Percentiles rank a stretch among this genome's conserved stretches.
Conservation (phyloP, 768 basidiomycete species). For the Tulasnella sp. region DNA sequence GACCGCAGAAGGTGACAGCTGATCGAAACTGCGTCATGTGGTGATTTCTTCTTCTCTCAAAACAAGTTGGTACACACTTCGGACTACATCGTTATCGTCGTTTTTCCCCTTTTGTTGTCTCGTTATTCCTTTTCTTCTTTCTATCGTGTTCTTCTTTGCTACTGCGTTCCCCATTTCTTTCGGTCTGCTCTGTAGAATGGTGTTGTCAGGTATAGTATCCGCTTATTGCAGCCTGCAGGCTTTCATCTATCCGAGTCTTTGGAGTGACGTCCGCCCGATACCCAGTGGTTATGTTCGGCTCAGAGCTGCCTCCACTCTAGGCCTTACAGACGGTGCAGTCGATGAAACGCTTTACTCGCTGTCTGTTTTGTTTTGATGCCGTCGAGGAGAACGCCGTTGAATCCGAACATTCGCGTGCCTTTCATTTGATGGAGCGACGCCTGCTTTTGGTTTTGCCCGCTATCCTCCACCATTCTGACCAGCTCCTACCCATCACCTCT, state of each 20-base stretch:
- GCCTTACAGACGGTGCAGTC: no score
- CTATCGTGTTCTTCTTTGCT: not conserved
- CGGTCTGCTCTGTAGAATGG: not conserved
- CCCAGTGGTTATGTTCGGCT: no score
- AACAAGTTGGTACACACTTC: not conserved
- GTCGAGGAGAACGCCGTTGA: not conserved
- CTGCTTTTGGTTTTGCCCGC: slow-evolving; percentile 3
- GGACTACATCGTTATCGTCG: slow-evolving; percentile 7
- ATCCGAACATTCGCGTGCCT: slow-evolving; percentile 8
- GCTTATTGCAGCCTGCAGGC: not conserved
- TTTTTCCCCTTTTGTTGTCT: not conserved
- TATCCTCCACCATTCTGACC: slow-evolving; percentile 4
- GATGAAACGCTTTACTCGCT: not conserved
- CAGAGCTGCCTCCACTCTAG: no score
- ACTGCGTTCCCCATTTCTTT: not conserved
- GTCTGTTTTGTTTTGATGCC: not conserved
- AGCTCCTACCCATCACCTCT: not conserved
- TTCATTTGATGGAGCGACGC: not conserved
- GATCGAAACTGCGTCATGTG: not conserved
- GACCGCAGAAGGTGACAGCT: not conserved
- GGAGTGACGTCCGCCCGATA: no score
- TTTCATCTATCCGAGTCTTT: no score
- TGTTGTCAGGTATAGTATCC: slow-evolving; percentile 1
- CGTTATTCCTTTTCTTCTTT: not conserved
- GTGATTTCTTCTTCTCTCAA: not conserved